Evolutionary conservation across 2,329 filamentous ascomycete genomes (phyloP), one percentile per base, ranked within the genome.

Genomic region (Akanthomyces uredinophilus): DNA sequence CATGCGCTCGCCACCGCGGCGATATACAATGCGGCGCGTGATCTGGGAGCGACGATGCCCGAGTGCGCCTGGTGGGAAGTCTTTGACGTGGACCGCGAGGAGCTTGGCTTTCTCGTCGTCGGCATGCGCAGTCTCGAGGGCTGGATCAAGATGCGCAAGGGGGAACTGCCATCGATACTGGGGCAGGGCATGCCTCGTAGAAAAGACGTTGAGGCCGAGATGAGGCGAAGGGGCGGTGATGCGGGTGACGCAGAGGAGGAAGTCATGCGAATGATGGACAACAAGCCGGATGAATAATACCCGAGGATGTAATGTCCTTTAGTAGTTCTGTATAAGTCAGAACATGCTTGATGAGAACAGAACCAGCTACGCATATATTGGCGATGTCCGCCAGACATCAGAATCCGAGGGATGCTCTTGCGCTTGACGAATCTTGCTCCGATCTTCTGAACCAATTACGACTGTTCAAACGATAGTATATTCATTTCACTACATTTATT

Each of bases 41-140:
- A 98, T 67, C 73, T 85, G 1, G 87, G 83, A 0, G 85, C 90
- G 14, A 92, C 91, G 73, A 82, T 97, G 76, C 92, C 94, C 0
- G 89, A 90, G 65, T 85, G 84, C 53, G 88, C 91, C 65, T 99
- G 95, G 95, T 99, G 95, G 95, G 93, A 97, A 74, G 91, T 98
- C 0, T 98, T 98, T 73, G 95, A 99, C 74, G 91, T 95, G 8
- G 93, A 97, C 69, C 83, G 95, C 56, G 95, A 99, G 78, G 92
- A 96, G 72, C 80, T 99, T 41, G 95, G 95, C 0, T 98, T 98
- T 68, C 75, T 98, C 63, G 92, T 96, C 4, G 91, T 97, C 13
- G 92, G 83, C 0, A 85, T 97, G 83, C 80, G 86, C 65, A 97
- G 93, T 69, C 78, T 96, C 60, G 87, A 89, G 65, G 87, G 85